These are phyloP conservation scores for Rutidosis leptorrhynchoides DNA, from an alignment of 129 eudicot species.

Conservation along the genomic window DNA sequence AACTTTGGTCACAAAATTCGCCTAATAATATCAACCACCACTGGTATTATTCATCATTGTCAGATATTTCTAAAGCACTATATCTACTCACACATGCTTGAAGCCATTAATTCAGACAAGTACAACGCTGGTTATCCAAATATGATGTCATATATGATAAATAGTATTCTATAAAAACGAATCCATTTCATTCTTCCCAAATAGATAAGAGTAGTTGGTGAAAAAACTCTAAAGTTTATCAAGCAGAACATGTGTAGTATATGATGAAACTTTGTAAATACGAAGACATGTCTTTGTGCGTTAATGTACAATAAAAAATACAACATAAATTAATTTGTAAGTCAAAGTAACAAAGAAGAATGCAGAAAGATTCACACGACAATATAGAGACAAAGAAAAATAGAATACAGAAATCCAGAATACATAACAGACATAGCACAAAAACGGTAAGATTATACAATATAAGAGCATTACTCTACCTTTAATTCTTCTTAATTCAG, in stretches of 20 bases:
- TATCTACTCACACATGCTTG: neutral
- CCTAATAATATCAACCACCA: neutral
- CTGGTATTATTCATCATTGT: neutral
- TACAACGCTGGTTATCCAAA: neutral
- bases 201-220: slow-evolving; percentile 1
- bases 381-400: neutral
- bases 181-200: neutral
- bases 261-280: slow-evolving; percentile 9
- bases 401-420: slow-evolving; percentile 10
- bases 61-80: neutral
- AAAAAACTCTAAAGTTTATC: neutral
- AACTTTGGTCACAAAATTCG: neutral
- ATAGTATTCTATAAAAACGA: neutral
- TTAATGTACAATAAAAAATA: neutral
- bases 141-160: slow-evolving; percentile 1
- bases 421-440: slow-evolving; percentile 14
- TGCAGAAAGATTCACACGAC: slow-evolving; percentile 1
- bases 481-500: slow-evolving; percentile 95
- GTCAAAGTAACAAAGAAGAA: slow-evolving; percentile 20
- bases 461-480: slow-evolving; percentile 70
- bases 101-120: neutral
- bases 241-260: slow-evolving; percentile 8
- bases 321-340: neutral
- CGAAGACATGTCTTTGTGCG: neutral
- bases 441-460: slow-evolving; percentile 27